Evolutionary conservation across 768 basidiomycete species (phyloP).

Genomic region (Auricularia sp.): DNA sequence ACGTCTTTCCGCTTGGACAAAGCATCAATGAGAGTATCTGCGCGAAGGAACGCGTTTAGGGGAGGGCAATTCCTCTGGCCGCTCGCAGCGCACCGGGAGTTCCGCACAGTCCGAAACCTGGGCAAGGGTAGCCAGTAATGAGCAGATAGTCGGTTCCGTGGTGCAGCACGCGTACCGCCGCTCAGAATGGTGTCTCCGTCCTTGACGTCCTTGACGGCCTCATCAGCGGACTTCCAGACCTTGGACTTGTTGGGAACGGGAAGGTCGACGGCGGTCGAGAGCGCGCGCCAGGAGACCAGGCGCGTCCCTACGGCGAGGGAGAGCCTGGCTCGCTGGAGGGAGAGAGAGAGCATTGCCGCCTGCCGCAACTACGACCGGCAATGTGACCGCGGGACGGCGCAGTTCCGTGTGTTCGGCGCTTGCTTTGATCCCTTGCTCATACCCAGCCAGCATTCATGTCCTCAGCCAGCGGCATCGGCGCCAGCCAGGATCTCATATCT

Average conservation of each 20-base stretch:
- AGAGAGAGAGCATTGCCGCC: too few species aligned
- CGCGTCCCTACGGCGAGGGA: neutral
- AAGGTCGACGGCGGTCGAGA: neutral
- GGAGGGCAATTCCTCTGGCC: neutral
- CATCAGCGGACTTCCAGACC: conserved; percentile 74
- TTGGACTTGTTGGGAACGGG: conserved; percentile 11
- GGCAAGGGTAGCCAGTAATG: neutral
- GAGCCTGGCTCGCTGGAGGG: neutral
- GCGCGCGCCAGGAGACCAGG: neutral
- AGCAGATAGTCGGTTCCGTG: neutral
- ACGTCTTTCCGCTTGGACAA: conserved; percentile 66
- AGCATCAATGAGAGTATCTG: conserved; percentile 77
- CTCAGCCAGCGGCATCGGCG: conserved; percentile 60
- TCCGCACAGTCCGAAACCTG: conserved; percentile 85
- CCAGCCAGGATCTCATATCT: conserved; percentile 46
- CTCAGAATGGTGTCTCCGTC: conserved; percentile 71
- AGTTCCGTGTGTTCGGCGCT: neutral
- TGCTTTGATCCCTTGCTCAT: neutral
- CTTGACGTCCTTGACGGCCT: conserved; percentile 75
- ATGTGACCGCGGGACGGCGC: neutral
- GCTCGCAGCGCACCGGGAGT: conserved; percentile 53
- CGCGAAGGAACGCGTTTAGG: neutral
- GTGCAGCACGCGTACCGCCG: conserved; percentile 50
- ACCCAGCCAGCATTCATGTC: conserved; percentile 40
- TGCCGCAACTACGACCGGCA: too few species aligned